Conservation (phyloP, 257 asterid genomes). For the Nicotiana sylvestris region DNA sequence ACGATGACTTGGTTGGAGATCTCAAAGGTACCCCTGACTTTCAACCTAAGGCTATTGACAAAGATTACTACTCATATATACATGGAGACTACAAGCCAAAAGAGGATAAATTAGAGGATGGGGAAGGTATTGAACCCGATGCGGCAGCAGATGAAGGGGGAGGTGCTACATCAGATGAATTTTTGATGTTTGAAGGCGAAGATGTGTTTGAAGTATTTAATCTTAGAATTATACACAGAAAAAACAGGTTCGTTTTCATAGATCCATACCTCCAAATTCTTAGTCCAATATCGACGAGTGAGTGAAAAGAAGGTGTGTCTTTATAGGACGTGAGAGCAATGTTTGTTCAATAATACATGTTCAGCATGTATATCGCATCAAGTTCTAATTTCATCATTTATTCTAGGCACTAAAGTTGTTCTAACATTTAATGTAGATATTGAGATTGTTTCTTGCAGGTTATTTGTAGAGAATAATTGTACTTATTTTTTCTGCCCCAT, state of each 20-base stretch:
- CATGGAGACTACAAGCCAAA: conserved; percentile 15
- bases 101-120: conserved; percentile 21
- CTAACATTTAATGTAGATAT: conserved; percentile 19
- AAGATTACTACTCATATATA: conserved; percentile 19
- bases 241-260: conserved; percentile 61
- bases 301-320: neutral
- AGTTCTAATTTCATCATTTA: neutral
- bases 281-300: conserved; percentile 1
- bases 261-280: neutral
- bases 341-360: neutral
- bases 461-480: conserved; percentile 45
- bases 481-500: conserved; percentile 49
- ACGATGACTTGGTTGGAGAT: conserved; percentile 27
- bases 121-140: conserved; percentile 33
- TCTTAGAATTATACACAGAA: conserved; percentile 71
- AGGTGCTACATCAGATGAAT: conserved; percentile 41
- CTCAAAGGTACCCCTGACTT: conserved; percentile 24
- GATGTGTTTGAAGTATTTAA: conserved; percentile 68
- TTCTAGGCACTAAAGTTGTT: neutral
- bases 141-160: conserved; percentile 42
- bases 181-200: conserved; percentile 45
- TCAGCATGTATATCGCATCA: neutral
- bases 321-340: neutral
- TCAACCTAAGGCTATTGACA: conserved; percentile 13
- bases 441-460: conserved; percentile 29